Evolutionary conservation across 1,139 yeast species (phyloP).

Genomic region (Eremothecium coryli): DNA sequence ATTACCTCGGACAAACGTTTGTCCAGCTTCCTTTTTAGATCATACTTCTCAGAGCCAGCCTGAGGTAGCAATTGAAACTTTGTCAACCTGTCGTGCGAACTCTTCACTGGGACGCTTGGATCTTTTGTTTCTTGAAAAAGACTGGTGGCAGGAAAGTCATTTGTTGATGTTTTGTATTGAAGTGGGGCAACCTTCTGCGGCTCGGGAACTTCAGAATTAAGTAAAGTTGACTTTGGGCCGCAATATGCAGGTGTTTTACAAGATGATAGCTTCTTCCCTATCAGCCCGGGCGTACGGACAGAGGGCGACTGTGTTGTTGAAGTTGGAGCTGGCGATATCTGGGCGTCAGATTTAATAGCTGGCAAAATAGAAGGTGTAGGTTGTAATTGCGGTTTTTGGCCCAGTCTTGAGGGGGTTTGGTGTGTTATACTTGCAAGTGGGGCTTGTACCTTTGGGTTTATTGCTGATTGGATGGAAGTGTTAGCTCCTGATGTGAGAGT

Average conservation of each 20-base stretch:
- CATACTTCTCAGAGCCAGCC: slow-evolving; percentile 21
- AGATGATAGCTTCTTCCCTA: not conserved
- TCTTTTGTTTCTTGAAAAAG: slow-evolving; percentile 1
- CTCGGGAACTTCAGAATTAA: not conserved
- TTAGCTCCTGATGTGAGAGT: no score
- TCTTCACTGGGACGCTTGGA: not conserved
- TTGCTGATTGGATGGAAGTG: not conserved
- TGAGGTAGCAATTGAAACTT: slow-evolving; percentile 25
- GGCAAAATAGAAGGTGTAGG: not conserved
- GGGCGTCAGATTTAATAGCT: not conserved
- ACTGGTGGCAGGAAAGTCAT: not conserved
- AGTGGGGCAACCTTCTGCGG: not conserved
- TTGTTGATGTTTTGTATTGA: not conserved
- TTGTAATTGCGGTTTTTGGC: not conserved
- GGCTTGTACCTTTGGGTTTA: not conserved
- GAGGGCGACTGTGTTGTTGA: slow-evolving; percentile 1
- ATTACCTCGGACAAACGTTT: slow-evolving; percentile 28
- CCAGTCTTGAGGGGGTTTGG: slow-evolving; percentile 1
- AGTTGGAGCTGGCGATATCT: not conserved
- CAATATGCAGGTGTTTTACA: not conserved
- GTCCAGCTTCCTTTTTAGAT: slow-evolving; percentile 24
- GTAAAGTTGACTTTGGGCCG: not conserved
- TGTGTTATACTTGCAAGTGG: not conserved
- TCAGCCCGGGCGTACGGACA: not conserved
- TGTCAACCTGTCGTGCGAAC: slow-evolving; percentile 18